Evolutionary conservation across 2,329 filamentous ascomycete species (phyloP), one percentile per base, ranked within the genome.

Genomic region (Aspergillus pseudoterreus): DNA sequence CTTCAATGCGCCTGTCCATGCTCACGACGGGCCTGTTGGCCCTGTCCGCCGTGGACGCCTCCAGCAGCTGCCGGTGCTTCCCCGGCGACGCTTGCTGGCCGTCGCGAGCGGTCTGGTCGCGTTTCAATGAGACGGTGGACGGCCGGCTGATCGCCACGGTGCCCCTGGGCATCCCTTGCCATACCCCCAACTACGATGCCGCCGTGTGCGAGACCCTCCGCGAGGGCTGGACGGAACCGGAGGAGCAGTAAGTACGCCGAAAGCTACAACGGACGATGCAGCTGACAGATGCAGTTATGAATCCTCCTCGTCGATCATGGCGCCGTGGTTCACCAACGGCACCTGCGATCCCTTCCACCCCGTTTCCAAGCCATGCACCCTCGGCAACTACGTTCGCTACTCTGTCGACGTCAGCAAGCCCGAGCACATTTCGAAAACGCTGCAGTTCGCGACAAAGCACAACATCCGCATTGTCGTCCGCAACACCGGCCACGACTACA

Each of bases 41-140:
- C 17, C 17, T 43, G 14, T 43, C 43, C 19, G n/a, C 35, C 15
- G 14, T 24, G 11, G 21, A 43, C 5, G 35, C 51, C 1, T 21
- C 33, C 21, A 32, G 27, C 12, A 42, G 17, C 6, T 81, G 78
- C 62, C 71, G 73, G 15, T 80, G 74, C 63, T 71, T 78, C 36
- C 81, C 82, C 0, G 76, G 75, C 14, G 78, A 84, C 50, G n/a
- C 55, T 1, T 76, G 73, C 60, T 86, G 82, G 81, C 83, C 83
- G 0, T 65, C 67, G 0, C 19, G 56, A 0, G 43, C 58, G 1
- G 63, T 66, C 4, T 86, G 82, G 82, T 57, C 67, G 6, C 49
- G 59, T 0, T 74, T 86, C 47, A 83, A 85, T 58, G 49, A 62
- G 12, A 76, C 81, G 1, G 68, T 84, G 2, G 67, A 70, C 19